Percentiles rank a stretch among this genome's conserved stretches.
Conservation (phyloP, 441 rosid species). For the Adansonia grandidieri region DNA sequence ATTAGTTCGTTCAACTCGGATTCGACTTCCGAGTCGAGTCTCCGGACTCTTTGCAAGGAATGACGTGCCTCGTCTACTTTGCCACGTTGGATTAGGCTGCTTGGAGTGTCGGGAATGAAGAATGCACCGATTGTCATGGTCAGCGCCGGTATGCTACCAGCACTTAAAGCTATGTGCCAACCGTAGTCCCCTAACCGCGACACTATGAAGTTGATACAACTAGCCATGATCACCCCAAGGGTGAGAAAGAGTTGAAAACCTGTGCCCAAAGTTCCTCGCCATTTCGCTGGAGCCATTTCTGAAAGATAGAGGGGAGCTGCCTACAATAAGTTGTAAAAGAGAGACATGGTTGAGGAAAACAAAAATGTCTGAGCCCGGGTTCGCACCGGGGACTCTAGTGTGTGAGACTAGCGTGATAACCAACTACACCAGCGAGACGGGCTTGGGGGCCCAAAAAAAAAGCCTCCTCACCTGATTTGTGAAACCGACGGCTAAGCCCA, state of each 20-base stretch:
- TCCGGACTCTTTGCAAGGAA: constrained; percentile 15
- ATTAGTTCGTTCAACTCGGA: constrained; percentile 16
- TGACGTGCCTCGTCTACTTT: constrained; percentile 23
- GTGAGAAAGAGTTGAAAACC: constrained; percentile 4
- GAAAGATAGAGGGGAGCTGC: constrained; percentile 22
- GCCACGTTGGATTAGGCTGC: constrained; percentile 28
- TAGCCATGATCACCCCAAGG: not conserved
- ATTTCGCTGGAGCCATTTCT: constrained; percentile 26
- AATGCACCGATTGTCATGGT: constrained; percentile 18
- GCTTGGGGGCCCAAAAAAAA: no score
- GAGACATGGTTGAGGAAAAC: not conserved
- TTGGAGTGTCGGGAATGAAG: constrained; percentile 29
- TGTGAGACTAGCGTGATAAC: constrained; percentile 38
- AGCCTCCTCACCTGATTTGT: constrained; percentile 12
- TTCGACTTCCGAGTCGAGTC: not conserved
- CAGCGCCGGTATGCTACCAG: not conserved
- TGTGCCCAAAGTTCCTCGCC: constrained; percentile 20
- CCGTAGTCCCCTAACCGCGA: not conserved
- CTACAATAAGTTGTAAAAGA: not conserved
- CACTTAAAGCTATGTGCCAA: constrained; percentile 22
- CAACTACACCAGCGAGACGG: constrained; percentile 23
- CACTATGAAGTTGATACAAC: not conserved
- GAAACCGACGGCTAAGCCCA: constrained; percentile 26
- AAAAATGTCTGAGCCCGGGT: constrained; percentile 41
- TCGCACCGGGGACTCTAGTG: constrained; percentile 55